Base-by-base conservation (phyloP, 129 eudicot species). In the Daucus carota region DNA sequence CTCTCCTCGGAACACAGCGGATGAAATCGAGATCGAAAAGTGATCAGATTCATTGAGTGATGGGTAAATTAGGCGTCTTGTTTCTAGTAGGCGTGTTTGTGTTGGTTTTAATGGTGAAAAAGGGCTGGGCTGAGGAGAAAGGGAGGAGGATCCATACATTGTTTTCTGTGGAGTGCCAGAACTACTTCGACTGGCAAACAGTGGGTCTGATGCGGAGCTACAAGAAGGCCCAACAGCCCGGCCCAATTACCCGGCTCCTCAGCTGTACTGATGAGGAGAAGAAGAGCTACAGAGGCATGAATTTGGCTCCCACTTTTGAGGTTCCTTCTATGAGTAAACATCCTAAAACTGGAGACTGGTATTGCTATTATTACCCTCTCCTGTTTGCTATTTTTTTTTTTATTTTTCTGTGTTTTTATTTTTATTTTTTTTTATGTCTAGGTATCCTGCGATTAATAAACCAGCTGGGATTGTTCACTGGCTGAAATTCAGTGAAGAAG, bases 151-250 rank as follows among this genome's bases (percentile, higher is more conserved):
- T 95, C 87, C 97, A 95, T 84, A 92, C 99, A 40, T 82, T 95
- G 86, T 95, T 95, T 80, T 95, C 99, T 17, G 93, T 90, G 40
- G 99, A 92, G 85, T 95, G 99, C 78, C 92, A 89, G 70, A 81
- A 95, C 79, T 95, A 95, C 88, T 95, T 95, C 77, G 99, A 95
- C 84, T 95, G 99, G 99, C 99, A 95, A 59, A 92, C 97, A n/a
- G 99, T 95, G 33, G 99, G 99, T 38, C 87, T 95, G 26, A 91
- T 95, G 96, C 91, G 89, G 63, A 94, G 99, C 80, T 91, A 71
- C 87, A 76, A 86, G 77, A 94, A 94, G 75, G 85, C 99, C 73
- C 77, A 79, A 13, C 99, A 94, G 47, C 97, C 97, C 73, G 99
- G 99, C 54, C 97, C 97, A 44, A 88, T 94, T 8, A 94, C 99